Conservation (phyloP, 2,329 filamentous ascomycete species). For the Fusarium sp. region DNA sequence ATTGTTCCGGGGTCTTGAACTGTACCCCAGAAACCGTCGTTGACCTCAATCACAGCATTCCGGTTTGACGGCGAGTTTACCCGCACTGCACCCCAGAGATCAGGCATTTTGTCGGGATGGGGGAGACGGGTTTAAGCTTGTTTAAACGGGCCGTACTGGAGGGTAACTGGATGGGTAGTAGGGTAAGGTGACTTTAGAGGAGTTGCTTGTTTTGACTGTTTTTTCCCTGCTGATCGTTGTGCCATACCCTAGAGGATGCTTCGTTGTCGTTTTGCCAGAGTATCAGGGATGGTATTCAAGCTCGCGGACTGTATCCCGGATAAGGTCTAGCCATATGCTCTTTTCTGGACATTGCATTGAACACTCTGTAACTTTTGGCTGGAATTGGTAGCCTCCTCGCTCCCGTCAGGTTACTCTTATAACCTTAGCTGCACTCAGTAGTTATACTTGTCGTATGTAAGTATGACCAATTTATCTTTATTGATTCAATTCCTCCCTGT, state of each 20-base stretch:
- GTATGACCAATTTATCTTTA: too few species aligned
- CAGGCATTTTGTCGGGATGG: background rate
- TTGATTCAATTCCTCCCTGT: too few species aligned
- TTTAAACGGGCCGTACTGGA: constrained; percentile 11
- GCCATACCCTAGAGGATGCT: background rate
- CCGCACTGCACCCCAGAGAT: constrained; percentile 23
- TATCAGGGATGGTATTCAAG: background rate
- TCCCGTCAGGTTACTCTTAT: too few species aligned
- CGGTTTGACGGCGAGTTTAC: background rate
- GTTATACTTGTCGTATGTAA: too few species aligned
- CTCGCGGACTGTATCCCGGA: background rate
- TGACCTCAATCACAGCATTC: background rate
- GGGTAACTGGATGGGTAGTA: background rate
- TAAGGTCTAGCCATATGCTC: too few species aligned
- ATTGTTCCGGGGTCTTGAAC: background rate
- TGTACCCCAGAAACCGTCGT: constrained; percentile 6
- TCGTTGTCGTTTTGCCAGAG: background rate
- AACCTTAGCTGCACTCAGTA: too few species aligned
- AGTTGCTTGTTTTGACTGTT: background rate
- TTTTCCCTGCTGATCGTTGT: too few species aligned
- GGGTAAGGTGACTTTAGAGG: background rate
- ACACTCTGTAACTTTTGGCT: background rate
- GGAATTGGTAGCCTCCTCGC: too few species aligned
- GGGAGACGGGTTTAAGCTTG: constrained; percentile 10
- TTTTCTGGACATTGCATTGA: background rate